These are phyloP conservation scores for Pestalotiopsis sp. DNA, from an alignment of 2,329 filamentous ascomycete species.

Conservation along the genomic window DNA sequence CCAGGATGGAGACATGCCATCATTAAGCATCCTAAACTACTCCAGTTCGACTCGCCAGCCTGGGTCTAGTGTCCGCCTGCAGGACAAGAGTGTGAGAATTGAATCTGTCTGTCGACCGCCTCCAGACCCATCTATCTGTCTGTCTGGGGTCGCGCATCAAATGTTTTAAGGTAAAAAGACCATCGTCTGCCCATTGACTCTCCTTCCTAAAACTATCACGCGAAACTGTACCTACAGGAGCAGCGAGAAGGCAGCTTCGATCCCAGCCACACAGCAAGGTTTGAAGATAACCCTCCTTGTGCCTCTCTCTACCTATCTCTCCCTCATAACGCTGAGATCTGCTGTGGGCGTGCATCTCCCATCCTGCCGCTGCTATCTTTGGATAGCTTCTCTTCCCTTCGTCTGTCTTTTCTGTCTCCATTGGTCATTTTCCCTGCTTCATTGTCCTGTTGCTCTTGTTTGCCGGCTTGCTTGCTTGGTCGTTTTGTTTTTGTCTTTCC, in stretches of 20 bases:
- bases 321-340: background rate
- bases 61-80: background rate
- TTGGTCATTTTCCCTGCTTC: background rate
- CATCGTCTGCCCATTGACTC: background rate
- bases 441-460: background rate
- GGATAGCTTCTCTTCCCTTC: background rate
- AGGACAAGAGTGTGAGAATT: background rate
- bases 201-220: slow-evolving; percentile 8
- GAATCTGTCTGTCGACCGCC: too few species aligned
- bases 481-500: background rate
- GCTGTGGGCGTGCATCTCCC: background rate
- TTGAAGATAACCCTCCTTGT: background rate
- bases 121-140: too few species aligned
- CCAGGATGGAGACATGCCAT: background rate
- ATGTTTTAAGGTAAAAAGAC: background rate
- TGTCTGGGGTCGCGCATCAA: too few species aligned
- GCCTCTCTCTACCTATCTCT: background rate
- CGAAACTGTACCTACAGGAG: background rate
- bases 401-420: background rate
- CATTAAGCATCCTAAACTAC: background rate
- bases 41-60: background rate
- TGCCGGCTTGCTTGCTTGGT: background rate
- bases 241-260: background rate
- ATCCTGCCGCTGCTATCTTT: background rate
- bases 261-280: background rate